These are phyloP conservation scores for Cyclocybe aegerita DNA, from an alignment of 768 basidiomycete genomes.

Conservation along the genomic window DNA sequence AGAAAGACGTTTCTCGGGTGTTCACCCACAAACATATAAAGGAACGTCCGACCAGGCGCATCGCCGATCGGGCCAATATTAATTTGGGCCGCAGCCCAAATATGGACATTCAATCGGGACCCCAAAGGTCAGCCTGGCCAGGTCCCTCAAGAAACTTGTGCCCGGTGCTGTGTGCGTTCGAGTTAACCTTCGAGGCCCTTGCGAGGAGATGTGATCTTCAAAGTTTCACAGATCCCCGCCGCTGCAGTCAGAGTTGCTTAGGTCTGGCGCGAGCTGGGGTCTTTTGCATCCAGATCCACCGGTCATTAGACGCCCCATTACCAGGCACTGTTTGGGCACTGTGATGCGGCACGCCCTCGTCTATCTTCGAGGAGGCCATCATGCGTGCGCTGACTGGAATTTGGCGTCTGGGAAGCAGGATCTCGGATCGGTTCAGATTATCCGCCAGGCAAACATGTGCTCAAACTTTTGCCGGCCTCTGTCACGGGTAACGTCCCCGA, in stretches of 20 bases:
- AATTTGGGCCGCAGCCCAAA: conserved; percentile 22
- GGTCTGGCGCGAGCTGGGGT: too few species aligned
- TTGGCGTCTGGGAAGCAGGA: background rate
- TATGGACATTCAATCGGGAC: conserved; percentile 24
- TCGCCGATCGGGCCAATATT: conserved; percentile 25
- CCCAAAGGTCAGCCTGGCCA: conserved; percentile 6
- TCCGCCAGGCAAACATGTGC: background rate
- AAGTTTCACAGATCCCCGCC: too few species aligned
- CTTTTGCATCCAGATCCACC: too few species aligned
- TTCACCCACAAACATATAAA: conserved; percentile 39
- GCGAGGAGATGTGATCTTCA: too few species aligned
- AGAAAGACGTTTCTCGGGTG: conserved; percentile 16
- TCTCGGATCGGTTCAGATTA: conserved; percentile 7
- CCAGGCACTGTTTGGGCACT: too few species aligned
- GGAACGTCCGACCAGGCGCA: conserved; percentile 29
- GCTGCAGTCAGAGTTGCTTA: too few species aligned
- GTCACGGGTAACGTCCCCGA: conserved; percentile 6
- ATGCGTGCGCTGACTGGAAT: too few species aligned
- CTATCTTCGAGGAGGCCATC: too few species aligned
- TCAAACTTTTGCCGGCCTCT: background rate
- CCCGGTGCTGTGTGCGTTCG: too few species aligned
- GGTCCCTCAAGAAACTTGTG: background rate
- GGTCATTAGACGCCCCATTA: too few species aligned
- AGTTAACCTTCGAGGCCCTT: too few species aligned
- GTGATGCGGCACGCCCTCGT: too few species aligned